Evolutionary conservation across 73 alveolate species (phyloP), one percentile per base, ranked within the genome.

Genomic region (Paramecium sonneborni): DNA sequence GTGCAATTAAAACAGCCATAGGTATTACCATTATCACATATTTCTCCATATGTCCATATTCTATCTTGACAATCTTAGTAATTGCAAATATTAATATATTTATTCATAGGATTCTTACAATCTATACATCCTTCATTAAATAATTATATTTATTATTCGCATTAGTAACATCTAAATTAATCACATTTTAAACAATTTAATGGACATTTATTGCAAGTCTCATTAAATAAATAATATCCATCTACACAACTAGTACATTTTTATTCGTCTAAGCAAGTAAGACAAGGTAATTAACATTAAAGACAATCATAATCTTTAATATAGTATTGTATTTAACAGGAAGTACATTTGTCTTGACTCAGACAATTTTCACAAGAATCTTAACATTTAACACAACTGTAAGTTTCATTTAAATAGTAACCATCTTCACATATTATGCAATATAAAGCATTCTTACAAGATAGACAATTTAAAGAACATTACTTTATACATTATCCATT

Each of bases 11-110:
- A 32, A 20, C 87, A 74, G 1, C 87, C 87, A 74, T 74, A 35
- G 1, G 7, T n/a, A 74, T 74, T 74, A 21, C 87, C 87, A 74
- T 74, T 43, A 15, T 74, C 87, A 34, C 87, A 74, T 35, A 32
- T 21, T 74, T 74, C 87, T 21, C 87, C 87, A 9, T 38, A 6
- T 15, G 87, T 74, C 56, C 34, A 74, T 2, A 74, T 9, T 15
- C 57, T 32, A 35, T 74, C 87, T n/a, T 12, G 37, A 74, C 87
- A 74, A 38, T 74, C 38, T 35, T 5, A 3, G 34, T 74, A 74
- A 34, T 74, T 32, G 20, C 87, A 74, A 24, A 26, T 67, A 23
- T 67, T 44, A 20, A 52, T 6, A 5, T 20, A 15, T 5, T 52
- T 5, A 52, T 52, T 52, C 11, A 52, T 18, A 18, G 68, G 68